phyloP scores from a whole-genome alignment of 352 stramenopile species.

The Globisporangium irregulare region DNA sequence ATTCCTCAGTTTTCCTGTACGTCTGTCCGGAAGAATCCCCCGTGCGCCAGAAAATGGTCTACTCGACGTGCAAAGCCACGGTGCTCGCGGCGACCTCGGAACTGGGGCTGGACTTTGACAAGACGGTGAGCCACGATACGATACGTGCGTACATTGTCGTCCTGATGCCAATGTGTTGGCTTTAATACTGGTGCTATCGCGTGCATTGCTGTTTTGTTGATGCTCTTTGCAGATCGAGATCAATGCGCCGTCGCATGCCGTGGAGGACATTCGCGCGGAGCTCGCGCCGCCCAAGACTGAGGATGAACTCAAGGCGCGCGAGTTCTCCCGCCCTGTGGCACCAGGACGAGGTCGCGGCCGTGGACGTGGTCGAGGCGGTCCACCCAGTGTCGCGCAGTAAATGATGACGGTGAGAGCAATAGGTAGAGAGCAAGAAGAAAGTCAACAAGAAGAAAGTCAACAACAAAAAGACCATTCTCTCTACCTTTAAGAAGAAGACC shows the following conservation, averaged over 20 bases:
- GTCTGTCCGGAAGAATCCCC: conserved; percentile 85
- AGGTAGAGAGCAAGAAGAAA: not conserved
- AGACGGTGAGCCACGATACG: conserved; percentile 33
- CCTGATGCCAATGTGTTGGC: not conserved
- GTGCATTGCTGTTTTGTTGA: not conserved
- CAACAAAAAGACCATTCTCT: conserved; percentile 3
- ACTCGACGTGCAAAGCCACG: conserved; percentile 87
- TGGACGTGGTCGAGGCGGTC: conserved; percentile 41
- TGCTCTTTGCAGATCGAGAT: conserved; percentile 57
- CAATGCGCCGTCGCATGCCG: conserved; percentile 48
- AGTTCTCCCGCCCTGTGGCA: conserved; percentile 73
- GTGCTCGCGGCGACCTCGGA: conserved; percentile 66
- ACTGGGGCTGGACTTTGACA: conserved; percentile 68
- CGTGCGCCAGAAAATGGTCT: conserved; percentile 89
- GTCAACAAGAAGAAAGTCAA: not conserved
- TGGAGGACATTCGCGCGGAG: conserved; percentile 68
- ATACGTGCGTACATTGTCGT: not conserved
- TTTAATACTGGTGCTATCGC: not conserved
- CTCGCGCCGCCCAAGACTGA: conserved; percentile 49
- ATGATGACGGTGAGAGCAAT: not conserved
- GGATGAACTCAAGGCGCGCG: conserved; percentile 59
- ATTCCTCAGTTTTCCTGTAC: conserved; percentile 80
- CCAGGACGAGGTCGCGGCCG: conserved; percentile 60
- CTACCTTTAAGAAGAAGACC: not conserved
- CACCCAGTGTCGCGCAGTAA: conserved; percentile 13